These are phyloP conservation scores for Fusarium equiseti DNA, from an alignment of 2,329 filamentous ascomycete species.

Conservation along the genomic window DNA sequence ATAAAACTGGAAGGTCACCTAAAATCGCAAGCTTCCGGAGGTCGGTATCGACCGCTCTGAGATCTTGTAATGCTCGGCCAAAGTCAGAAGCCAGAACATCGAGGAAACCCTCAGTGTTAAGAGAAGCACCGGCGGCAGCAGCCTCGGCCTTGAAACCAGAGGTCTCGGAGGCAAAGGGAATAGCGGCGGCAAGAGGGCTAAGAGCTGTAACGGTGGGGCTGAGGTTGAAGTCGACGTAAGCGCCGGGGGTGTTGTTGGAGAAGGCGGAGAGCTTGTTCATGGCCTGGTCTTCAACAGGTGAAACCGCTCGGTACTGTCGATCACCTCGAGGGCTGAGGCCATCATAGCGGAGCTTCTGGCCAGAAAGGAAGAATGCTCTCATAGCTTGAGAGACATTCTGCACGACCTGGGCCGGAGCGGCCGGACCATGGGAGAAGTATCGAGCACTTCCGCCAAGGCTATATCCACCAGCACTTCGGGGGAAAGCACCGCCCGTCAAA, in stretches of 20 bases:
- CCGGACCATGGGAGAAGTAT: constrained; percentile 91
- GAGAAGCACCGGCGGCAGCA: constrained; percentile 64
- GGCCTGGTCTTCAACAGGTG: constrained; percentile 78
- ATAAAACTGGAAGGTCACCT: constrained; percentile 84
- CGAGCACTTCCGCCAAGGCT: constrained; percentile 77
- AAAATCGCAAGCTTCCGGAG: constrained; percentile 80
- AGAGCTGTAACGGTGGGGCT: constrained; percentile 92
- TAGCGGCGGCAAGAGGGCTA: constrained; percentile 72
- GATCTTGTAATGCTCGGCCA: constrained; percentile 84
- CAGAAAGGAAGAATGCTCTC: constrained; percentile 91
- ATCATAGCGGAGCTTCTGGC: constrained; percentile 88
- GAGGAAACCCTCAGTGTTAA: constrained; percentile 86
- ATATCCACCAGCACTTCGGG: constrained; percentile 92
- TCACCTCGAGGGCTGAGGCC: constrained; percentile 80
- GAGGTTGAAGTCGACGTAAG: constrained; percentile 88
- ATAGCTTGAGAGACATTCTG: constrained; percentile 96
- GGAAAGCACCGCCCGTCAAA: constrained; percentile 86
- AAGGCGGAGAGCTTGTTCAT: constrained; percentile 73
- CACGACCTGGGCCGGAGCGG: constrained; percentile 87
- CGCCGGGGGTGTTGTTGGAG: constrained; percentile 72
- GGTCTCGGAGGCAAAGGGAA: constrained; percentile 60
- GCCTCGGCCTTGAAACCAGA: constrained; percentile 59
- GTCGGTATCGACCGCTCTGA: constrained; percentile 83
- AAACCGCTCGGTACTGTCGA: constrained; percentile 83
- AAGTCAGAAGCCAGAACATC: constrained; percentile 91